These are phyloP conservation scores for Cryptosporidium tyzzeri DNA, from an alignment of 169 alveolate species.

Conservation along the genomic window DNA sequence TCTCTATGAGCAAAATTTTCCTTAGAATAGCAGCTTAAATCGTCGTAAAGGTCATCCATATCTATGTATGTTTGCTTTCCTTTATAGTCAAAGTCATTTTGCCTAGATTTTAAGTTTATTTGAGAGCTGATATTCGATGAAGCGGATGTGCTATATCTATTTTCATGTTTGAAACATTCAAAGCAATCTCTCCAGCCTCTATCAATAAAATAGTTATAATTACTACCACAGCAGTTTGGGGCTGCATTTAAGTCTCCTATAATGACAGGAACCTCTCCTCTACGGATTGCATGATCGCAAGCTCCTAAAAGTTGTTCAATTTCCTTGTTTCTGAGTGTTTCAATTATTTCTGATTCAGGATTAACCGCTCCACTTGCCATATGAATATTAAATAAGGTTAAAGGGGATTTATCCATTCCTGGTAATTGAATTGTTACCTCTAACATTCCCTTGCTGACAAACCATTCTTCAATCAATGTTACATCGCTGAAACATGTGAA, in stretches of 20 bases:
- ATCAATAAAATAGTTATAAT: slow-evolving; percentile 87
- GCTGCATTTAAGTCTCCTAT: slow-evolving; percentile 92
- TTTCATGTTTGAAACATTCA: slow-evolving; percentile 32
- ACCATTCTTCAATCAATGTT: slow-evolving; percentile 87
- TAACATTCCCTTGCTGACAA: slow-evolving; percentile 89
- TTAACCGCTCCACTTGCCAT: slow-evolving; percentile 91
- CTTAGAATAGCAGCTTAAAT: slow-evolving; percentile 22
- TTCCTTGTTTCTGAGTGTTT: slow-evolving; percentile 87
- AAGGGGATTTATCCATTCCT: slow-evolving; percentile 81
- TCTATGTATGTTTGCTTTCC: slow-evolving; percentile 27
- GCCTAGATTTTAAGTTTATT: background rate
- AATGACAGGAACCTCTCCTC: slow-evolving; percentile 89
- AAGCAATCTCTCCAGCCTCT: slow-evolving; percentile 91
- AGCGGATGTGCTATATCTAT: slow-evolving; percentile 20
- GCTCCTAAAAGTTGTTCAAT: slow-evolving; percentile 86
- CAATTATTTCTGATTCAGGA: slow-evolving; percentile 89
- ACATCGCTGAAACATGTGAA: slow-evolving; percentile 89
- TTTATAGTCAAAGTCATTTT: slow-evolving; percentile 14
- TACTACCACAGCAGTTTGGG: slow-evolving; percentile 89
- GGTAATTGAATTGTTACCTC: slow-evolving; percentile 89
- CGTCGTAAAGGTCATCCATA: slow-evolving; percentile 70
- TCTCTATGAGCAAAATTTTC: slow-evolving; percentile 28
- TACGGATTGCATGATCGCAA: slow-evolving; percentile 84
- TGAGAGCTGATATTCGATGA: slow-evolving; percentile 32
- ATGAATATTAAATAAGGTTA: slow-evolving; percentile 88